Conservation (phyloP, 345 rosid genomes). For the Acer yangbiense region DNA sequence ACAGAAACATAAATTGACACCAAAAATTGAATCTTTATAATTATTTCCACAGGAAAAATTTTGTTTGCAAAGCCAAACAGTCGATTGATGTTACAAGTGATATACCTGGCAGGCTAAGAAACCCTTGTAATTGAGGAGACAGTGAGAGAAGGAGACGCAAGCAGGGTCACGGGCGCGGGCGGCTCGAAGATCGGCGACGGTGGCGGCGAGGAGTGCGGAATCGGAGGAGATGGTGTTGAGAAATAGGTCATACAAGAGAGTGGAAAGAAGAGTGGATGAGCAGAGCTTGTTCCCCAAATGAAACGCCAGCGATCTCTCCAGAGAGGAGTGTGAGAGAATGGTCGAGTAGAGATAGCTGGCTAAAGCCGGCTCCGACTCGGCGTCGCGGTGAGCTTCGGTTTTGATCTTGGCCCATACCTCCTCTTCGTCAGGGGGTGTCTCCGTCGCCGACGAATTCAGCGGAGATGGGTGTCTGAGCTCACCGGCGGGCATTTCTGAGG, state of each 20-base stretch:
- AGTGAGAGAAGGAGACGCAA: constrained; percentile 93
- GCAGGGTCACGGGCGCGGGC: constrained; percentile 89
- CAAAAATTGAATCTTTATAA: not conserved
- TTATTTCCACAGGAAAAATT: not conserved
- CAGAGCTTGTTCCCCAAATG: constrained; percentile 33
- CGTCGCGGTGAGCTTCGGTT: constrained; percentile 89
- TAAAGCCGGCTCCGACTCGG: constrained; percentile 91
- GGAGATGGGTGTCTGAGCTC: constrained; percentile 45
- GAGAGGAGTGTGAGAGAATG: constrained; percentile 86
- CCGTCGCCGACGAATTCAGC: constrained; percentile 22
- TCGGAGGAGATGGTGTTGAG: constrained; percentile 80
- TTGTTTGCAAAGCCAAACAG: no score
- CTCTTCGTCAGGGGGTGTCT: constrained; percentile 42
- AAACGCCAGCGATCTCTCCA: constrained; percentile 83
- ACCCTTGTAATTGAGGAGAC: constrained; percentile 96
- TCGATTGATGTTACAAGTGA: not conserved
- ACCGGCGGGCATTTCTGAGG: constrained; percentile 57
- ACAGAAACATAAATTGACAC: not conserved
- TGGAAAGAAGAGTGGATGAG: constrained; percentile 93
- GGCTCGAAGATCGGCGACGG: constrained; percentile 94
- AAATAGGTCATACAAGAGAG: constrained; percentile 91
- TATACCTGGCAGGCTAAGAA: constrained; percentile 90
- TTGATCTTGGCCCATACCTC: constrained; percentile 88
- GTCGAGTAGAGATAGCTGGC: constrained; percentile 97
- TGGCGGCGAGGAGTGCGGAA: constrained; percentile 69